Evolutionary conservation across 805 yeast species (phyloP), one percentile per base, ranked within the genome.

Genomic region (Yamadazyma endophytica): DNA sequence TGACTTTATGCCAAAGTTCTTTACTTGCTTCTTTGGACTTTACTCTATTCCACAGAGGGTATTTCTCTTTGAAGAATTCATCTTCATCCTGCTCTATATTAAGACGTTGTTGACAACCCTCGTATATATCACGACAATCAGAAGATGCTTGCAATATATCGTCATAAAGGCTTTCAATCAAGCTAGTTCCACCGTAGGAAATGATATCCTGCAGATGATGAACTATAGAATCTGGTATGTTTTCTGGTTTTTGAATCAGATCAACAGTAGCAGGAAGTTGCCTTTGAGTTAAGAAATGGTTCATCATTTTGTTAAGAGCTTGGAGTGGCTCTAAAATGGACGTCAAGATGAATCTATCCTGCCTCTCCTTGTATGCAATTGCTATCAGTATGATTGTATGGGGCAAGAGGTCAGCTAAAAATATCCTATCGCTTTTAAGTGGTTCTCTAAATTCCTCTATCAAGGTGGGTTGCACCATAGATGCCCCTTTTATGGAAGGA

Each of bases 381-480:
- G 86, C 77, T 2, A 76, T 68, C 43, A 80, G 83, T 24, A 83
- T 70, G 1, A 85, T 73, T 3, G 68, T 54, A 41, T 72, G 73
- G 0, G 97, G 96, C 2, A 87, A 49, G 3, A 88, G 54, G 13
- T 73, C 73, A n/a, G 58, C 56, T 43, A 88, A 80, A n/a, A 79
- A 36, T 9, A 37, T 17, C 13, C 39, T 27, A 15, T 39, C 36
- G 25, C 37, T 29, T 6, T 26, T 24, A 6, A 49, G 32, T 4
- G 71, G 65, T 0, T 43, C 46, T 3, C 44, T 37, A 1, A 75
- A 15, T 11, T 39, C 33, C 6, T 43, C 46, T 1, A 43, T 35
- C 6, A 33, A 13, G 3, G 38, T 49, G 0, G 75, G 58, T 31
- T 73, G 73, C 2, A 81, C 86, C 68, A 82, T 75, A 4, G 71